Percentiles rank a stretch among this genome's conserved stretches.
These are phyloP conservation scores for Hypocrella siamensis DNA, from an alignment of 2,329 filamentous ascomycete species.

Conservation along the genomic window DNA sequence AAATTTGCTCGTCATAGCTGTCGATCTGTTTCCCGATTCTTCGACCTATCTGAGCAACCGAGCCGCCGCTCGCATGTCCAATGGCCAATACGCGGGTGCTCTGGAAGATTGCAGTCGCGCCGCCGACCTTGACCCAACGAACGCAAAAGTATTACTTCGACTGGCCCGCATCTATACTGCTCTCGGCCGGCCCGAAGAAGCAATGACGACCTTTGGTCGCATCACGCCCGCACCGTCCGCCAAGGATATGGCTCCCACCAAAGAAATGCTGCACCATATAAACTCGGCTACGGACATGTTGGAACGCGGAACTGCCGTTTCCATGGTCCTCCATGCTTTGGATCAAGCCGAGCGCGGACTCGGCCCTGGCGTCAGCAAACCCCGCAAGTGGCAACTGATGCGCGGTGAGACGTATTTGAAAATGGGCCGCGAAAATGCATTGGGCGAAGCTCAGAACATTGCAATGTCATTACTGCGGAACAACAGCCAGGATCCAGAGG, in stretches of 20 bases:
- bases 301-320: conserved; percentile 59
- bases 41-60: conserved; percentile 89
- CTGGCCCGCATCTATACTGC: conserved; percentile 81
- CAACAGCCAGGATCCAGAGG: conserved; percentile 88
- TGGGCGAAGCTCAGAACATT: conserved; percentile 85
- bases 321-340: conserved; percentile 82
- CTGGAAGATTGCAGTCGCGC: conserved; percentile 77
- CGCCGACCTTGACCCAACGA: conserved; percentile 68
- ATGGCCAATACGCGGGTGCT: conserved; percentile 61
- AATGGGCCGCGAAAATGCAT: conserved; percentile 77
- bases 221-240: conserved; percentile 68
- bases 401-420: conserved; percentile 82
- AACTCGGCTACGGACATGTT: conserved; percentile 65
- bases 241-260: conserved; percentile 73
- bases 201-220: conserved; percentile 63
- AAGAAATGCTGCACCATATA: conserved; percentile 73
- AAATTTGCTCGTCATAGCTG: conserved; percentile 51
- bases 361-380: conserved; percentile 58
- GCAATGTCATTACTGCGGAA: conserved; percentile 73
- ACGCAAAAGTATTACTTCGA: conserved; percentile 76
- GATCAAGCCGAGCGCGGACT: conserved; percentile 78
- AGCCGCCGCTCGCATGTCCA: conserved; percentile 85
- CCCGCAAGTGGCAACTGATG: conserved; percentile 88
- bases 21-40: conserved; percentile 73
- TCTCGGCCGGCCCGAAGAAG: conserved; percentile 74